Conservation (phyloP, 768 basidiomycete species). For the Russula sp. region DNA sequence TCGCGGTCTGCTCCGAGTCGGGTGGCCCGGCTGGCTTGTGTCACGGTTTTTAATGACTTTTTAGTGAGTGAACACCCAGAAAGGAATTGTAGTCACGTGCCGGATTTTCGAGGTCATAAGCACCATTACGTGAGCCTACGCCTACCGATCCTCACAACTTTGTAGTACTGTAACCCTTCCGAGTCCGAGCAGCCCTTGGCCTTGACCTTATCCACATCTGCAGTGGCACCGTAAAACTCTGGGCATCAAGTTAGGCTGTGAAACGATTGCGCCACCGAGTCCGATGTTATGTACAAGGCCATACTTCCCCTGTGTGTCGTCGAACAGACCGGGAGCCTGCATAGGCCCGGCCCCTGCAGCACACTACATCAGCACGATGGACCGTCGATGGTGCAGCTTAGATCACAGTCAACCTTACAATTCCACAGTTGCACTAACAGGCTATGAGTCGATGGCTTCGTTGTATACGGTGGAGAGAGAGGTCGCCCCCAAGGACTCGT, state of each 20-base stretch:
- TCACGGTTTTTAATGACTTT: too few species aligned
- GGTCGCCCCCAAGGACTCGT: too few species aligned
- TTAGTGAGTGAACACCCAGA: too few species aligned
- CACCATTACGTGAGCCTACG: too few species aligned
- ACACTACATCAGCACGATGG: background rate
- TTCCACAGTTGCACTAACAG: conserved; percentile 66
- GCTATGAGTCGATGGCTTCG: background rate
- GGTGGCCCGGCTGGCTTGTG: too few species aligned
- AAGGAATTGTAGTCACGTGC: too few species aligned
- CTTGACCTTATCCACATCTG: conserved; percentile 72
- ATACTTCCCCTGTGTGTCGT: conserved; percentile 46
- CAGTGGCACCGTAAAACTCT: conserved; percentile 65
- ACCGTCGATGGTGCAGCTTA: background rate
- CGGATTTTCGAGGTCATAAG: too few species aligned
- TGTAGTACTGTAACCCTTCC: conserved; percentile 34
- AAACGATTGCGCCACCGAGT: conserved; percentile 70
- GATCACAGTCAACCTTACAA: conserved; percentile 36
- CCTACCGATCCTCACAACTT: conserved; percentile 31
- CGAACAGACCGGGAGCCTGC: conserved; percentile 70
- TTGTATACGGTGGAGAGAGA: background rate
- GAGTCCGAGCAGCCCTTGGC: conserved; percentile 50
- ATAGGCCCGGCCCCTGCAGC: conserved; percentile 72
- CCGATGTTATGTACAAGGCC: conserved; percentile 83
- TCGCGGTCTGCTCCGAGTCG: background rate
- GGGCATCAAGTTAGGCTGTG: conserved; percentile 66